These are phyloP conservation scores for Kuraishia molischiana DNA, from an alignment of 805 yeast genomes.

Conservation along the genomic window DNA sequence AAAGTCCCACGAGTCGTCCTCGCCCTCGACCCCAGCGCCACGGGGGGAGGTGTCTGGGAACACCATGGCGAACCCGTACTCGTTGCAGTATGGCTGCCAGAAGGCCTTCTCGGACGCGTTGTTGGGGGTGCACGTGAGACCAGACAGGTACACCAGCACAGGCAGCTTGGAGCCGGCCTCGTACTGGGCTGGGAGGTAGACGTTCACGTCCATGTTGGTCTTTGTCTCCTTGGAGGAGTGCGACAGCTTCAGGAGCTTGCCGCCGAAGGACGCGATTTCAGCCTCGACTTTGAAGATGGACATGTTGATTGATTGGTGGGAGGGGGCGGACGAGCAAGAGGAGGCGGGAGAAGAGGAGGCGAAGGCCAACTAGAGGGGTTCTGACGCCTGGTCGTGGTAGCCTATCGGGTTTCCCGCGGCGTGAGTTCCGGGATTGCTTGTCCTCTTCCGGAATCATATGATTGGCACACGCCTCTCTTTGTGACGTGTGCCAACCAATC, in stretches of 20 bases:
- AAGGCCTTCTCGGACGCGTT: constrained; percentile 92
- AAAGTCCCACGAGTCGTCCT: constrained; percentile 64
- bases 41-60: constrained; percentile 98
- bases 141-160: constrained; percentile 71
- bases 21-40: constrained; percentile 70
- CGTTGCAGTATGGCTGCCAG: constrained; percentile 69
- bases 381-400: too few species aligned
- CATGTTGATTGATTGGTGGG: too few species aligned
- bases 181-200: constrained; percentile 62
- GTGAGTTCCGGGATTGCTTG: too few species aligned
- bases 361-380: too few species aligned
- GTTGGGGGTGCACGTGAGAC: constrained; percentile 88
- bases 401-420: too few species aligned
- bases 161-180: constrained; percentile 41
- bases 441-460: too few species aligned
- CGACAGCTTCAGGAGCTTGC: constrained; percentile 61
- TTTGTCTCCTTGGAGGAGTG: constrained; percentile 61
- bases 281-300: constrained; percentile 37
- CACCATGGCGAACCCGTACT: constrained; percentile 78
- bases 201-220: constrained; percentile 75
- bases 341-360: too few species aligned
- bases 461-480: too few species aligned
- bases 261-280: constrained; percentile 59
- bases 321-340: too few species aligned
- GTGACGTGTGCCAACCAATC: too few species aligned